Evolutionary conservation across 2,329 filamentous ascomycete species (phyloP).

Genomic region (Arthroderma sp.): DNA sequence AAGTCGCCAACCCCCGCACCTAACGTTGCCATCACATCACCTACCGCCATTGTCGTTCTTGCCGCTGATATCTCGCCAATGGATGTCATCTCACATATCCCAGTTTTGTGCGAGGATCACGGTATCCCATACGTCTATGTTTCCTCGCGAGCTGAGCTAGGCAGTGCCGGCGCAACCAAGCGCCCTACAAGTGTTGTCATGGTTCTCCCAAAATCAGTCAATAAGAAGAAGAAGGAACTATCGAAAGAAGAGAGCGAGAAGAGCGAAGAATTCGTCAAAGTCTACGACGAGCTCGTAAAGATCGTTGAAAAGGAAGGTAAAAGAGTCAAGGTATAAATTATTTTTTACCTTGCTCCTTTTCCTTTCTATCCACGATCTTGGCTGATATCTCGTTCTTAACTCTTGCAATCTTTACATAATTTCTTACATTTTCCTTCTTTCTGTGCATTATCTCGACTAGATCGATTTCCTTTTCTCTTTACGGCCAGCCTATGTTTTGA

Average conservation of each 20-base stretch:
- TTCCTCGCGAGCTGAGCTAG: slow-evolving; percentile 79
- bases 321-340: slow-evolving; percentile 38
- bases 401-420: no score
- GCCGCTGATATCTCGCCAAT: slow-evolving; percentile 95
- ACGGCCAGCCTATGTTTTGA: no score
- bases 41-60: slow-evolving; percentile 69
- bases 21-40: slow-evolving; percentile 47
- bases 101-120: slow-evolving; percentile 96
- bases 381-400: no score
- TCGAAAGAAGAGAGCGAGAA: slow-evolving; percentile 34
- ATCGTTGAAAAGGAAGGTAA: slow-evolving; percentile 45
- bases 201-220: slow-evolving; percentile 43
- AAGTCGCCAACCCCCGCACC: slow-evolving; percentile 66
- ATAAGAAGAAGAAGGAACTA: slow-evolving; percentile 38
- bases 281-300: slow-evolving; percentile 45
- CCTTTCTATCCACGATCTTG: no score
- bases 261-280: slow-evolving; percentile 37
- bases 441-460: no score
- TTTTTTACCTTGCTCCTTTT: no score
- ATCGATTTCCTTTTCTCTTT: no score
- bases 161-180: slow-evolving; percentile 88
- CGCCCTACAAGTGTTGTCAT: slow-evolving; percentile 93
- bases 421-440: no score
- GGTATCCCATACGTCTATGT: slow-evolving; percentile 96
- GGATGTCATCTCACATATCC: slow-evolving; percentile 97